Conservation (phyloP, 768 basidiomycete genomes). For the Rhodotorula paludigena region DNA sequence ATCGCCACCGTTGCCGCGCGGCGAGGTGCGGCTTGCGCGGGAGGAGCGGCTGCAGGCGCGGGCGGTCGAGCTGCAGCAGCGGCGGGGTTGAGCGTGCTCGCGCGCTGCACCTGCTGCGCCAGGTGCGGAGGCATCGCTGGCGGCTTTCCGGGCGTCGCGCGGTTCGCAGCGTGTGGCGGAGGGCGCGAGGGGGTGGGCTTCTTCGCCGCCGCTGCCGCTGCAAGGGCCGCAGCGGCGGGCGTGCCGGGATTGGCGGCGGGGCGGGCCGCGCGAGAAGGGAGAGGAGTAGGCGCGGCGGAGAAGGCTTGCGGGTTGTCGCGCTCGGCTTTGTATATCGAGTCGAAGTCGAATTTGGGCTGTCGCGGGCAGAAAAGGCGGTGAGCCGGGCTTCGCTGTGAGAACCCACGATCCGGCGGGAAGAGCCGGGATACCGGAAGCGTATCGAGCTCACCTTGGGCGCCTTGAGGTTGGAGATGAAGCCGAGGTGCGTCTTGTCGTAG, state of each 20-base stretch:
- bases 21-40: background rate
- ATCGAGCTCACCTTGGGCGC: slow-evolving; percentile 58
- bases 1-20: background rate
- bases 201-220: background rate
- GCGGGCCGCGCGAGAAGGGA: background rate
- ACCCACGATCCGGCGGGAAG: background rate
- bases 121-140: background rate
- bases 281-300: background rate
- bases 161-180: too few species aligned
- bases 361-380: background rate
- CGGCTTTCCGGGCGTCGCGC: too few species aligned
- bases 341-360: slow-evolving; percentile 42
- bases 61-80: background rate
- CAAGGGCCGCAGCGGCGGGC: background rate
- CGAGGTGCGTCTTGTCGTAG: slow-evolving; percentile 87
- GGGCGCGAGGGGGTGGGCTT: background rate
- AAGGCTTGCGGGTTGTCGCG: background rate
- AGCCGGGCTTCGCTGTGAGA: background rate
- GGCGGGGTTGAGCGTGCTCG: background rate
- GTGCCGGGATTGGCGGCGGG: background rate
- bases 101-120: slow-evolving; percentile 1
- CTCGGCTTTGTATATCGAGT: slow-evolving; percentile 29
- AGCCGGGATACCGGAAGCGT: too few species aligned
- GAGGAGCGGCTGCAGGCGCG: background rate
- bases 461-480: slow-evolving; percentile 81